Evolutionary conservation across 78 protist genomes (phyloP).

Genomic region (Dictyostelium intermedium): DNA sequence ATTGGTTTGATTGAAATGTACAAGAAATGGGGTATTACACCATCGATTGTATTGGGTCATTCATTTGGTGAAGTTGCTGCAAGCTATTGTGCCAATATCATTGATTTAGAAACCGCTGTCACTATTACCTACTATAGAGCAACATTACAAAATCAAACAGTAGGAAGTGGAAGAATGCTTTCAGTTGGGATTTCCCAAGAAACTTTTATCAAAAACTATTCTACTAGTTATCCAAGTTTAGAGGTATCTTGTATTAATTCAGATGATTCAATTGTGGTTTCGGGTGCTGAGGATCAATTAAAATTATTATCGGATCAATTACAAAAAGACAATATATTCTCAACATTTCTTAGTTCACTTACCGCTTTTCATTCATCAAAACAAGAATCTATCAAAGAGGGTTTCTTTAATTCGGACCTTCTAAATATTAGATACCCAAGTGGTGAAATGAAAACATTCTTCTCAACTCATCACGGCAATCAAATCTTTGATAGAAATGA

Average conservation of each 20-base stretch:
- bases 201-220: not conserved
- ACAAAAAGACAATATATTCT: not conserved
- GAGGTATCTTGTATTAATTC: constrained; percentile 10
- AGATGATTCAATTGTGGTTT: not conserved
- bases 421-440: not conserved
- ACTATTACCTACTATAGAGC: not conserved
- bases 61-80: constrained; percentile 15
- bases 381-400: constrained; percentile 4
- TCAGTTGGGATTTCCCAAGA: not conserved
- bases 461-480: not conserved
- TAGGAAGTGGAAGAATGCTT: constrained; percentile 24
- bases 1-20: constrained; percentile 9
- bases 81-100: not conserved
- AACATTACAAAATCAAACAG: not conserved
- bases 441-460: not conserved
- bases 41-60: constrained; percentile 61
- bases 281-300: not conserved
- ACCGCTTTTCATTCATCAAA: constrained; percentile 5
- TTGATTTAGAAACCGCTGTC: not conserved
- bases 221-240: not conserved
- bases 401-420: not conserved
- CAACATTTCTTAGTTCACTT: not conserved
- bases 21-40: constrained; percentile 36
- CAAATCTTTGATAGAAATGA: not conserved
- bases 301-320: not conserved